Evolutionary conservation across 2,329 filamentous ascomycete species (phyloP).

Genomic region (Trichoderma simmonsii): DNA sequence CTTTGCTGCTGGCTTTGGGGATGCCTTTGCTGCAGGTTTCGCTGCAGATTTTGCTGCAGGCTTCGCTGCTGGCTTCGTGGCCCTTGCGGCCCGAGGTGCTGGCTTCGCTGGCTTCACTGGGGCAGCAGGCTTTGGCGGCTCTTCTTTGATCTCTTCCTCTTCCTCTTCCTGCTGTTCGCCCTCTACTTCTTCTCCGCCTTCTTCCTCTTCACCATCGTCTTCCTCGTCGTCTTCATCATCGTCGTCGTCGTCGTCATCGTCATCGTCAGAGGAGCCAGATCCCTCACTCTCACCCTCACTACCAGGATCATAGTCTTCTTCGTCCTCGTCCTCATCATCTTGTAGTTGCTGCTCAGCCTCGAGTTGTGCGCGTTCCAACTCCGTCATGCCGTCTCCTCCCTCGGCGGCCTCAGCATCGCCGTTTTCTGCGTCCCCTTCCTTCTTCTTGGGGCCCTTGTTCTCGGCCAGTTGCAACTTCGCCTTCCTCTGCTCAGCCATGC

Average conservation of each 20-base stretch:
- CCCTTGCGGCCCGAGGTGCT: not conserved
- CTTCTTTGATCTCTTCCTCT: constrained; percentile 23
- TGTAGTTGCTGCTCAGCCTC: constrained; percentile 53
- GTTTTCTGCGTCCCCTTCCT: constrained; percentile 38
- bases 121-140: constrained; percentile 19
- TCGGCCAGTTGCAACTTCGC: constrained; percentile 61
- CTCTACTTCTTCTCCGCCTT: constrained; percentile 33
- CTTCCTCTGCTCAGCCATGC: constrained; percentile 65
- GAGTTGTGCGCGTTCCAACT: constrained; percentile 47
- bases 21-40: not conserved
- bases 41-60: not conserved
- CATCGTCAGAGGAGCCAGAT: constrained; percentile 46
- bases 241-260: constrained; percentile 40
- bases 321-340: constrained; percentile 61
- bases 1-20: not conserved
- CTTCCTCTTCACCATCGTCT: constrained; percentile 32
- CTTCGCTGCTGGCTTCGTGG: not conserved
- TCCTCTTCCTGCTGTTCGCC: constrained; percentile 26
- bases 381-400: constrained; percentile 42
- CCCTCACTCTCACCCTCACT: constrained; percentile 59
- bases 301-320: constrained; percentile 65
- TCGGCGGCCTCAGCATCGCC: constrained; percentile 32
- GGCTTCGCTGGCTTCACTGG: constrained; percentile 18
- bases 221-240: constrained; percentile 33
- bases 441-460: constrained; percentile 51